Evolutionary conservation across 2,329 filamentous ascomycete species (phyloP).

Genomic region (Fusarium liriodendri): DNA sequence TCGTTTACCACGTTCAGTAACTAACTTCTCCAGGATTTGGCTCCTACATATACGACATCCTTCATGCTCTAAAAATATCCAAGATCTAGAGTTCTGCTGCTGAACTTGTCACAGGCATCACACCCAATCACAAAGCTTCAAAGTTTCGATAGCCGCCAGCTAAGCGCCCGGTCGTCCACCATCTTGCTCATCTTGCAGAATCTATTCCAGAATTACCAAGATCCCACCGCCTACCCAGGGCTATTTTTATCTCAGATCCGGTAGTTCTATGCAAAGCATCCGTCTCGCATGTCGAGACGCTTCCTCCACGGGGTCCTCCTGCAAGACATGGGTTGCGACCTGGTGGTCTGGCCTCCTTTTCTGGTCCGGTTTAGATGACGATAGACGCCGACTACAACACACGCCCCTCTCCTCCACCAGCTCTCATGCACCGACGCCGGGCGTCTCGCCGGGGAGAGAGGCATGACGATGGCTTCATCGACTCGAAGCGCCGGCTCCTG

Average conservation of each 20-base stretch:
- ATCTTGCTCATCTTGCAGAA: constrained; percentile 20
- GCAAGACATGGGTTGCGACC: constrained; percentile 4
- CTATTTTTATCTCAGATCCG: constrained; percentile 30
- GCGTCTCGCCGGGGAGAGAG: constrained; percentile 33
- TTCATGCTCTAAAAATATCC: constrained; percentile 29
- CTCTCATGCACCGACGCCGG: constrained; percentile 20
- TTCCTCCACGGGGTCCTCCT: constrained; percentile 9
- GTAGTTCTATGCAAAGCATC: constrained; percentile 25
- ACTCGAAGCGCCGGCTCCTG: constrained; percentile 25
- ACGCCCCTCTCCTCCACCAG: constrained; percentile 1
- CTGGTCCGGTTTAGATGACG: constrained; percentile 7
- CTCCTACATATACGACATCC: constrained; percentile 18
- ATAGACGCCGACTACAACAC: constrained; percentile 30
- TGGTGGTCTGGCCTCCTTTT: neutral
- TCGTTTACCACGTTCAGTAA: neutral
- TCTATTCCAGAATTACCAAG: constrained; percentile 26
- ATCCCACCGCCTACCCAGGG: constrained; percentile 23
- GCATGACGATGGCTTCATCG: constrained; percentile 9
- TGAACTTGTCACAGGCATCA: constrained; percentile 11
- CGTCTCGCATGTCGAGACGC: constrained; percentile 9
- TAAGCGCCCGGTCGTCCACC: constrained; percentile 40
- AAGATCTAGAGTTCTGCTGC: neutral
- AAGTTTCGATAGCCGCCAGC: constrained; percentile 35
- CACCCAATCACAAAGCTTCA: constrained; percentile 26
- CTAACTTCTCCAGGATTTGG: neutral